Base-by-base conservation (phyloP, 371 early-diverging fungal genomes). In the Apophysomyces trapeziformis region DNA sequence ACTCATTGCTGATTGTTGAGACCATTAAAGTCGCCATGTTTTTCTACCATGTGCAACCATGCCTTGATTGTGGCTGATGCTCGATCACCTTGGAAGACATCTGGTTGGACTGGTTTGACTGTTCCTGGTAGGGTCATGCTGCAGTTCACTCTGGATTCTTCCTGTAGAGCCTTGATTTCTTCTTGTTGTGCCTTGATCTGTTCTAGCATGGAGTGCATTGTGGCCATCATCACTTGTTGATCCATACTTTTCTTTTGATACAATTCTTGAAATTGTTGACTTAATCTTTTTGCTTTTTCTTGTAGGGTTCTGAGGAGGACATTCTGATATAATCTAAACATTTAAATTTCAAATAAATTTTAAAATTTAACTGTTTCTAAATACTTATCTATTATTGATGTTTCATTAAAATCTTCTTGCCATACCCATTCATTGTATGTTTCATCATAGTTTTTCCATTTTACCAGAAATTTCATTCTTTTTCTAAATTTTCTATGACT, bases 21-120 rank as follows among this genome's bases (percentile, higher is more conserved):
- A 11, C 38, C 12, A 38, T 32, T 37, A 26, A 54, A 26, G 4
- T 56, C 41, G n/a, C 50, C 36, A 56, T 63, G 54, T 39, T 63
- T 63, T 8, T 63, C 63, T 14, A 63, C 32, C 9, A 54, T 54
- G 57, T 63, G 56, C 14, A 63, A 36, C 63, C 63, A 63, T 14
- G 50, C 63, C 21, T 63, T 56, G 1, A 54, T 56, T 5, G 5
- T 54, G 16, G 41, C 50, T 45, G 38, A 38, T 1, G 63, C 50
- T 36, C 63, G 5, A 36, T 63, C 63, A 14, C 56, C 63, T n/a
- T 39, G 1, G 38, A 63, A 63, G 9, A 63, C 38, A 13, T 63
- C 63, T 13, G 63, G 54, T 38, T 26, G 18, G 8, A 63, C 63
- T 8, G n/a, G 46, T 2, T 46, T n/a, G n/a, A 46, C n/a, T 0